Percentiles rank a stretch among this genome's conserved stretches.
These are phyloP conservation scores for Saccharomycopsis vini DNA, from an alignment of 805 yeast species.

Conservation along the genomic window DNA sequence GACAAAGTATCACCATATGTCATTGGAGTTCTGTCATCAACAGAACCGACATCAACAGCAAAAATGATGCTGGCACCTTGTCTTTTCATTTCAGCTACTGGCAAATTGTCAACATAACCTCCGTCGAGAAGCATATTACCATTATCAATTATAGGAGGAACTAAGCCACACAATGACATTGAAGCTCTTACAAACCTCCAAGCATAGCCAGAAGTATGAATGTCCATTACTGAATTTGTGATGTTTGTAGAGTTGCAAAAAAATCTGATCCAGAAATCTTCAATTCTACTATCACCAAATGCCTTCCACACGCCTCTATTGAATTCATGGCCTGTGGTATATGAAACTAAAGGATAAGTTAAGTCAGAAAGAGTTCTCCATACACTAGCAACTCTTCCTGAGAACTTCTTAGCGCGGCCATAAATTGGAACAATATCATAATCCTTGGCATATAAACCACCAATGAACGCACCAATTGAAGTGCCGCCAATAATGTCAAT, in stretches of 20 bases:
- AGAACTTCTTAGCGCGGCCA: slow-evolving; percentile 81
- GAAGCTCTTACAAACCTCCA: slow-evolving; percentile 96
- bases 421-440: slow-evolving; percentile 85
- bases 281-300: slow-evolving; percentile 85
- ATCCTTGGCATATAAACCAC: slow-evolving; percentile 90
- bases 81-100: slow-evolving; percentile 85
- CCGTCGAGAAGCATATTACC: slow-evolving; percentile 95
- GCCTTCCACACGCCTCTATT: slow-evolving; percentile 97
- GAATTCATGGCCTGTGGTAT: slow-evolving; percentile 95
- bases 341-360: slow-evolving; percentile 89
- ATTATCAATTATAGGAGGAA: slow-evolving; percentile 79
- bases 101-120: slow-evolving; percentile 88
- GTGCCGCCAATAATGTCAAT: slow-evolving; percentile 94
- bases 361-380: slow-evolving; percentile 83
- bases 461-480: slow-evolving; percentile 91
- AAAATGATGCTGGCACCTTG: slow-evolving; percentile 80
- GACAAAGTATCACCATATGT: slow-evolving; percentile 86
- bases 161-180: slow-evolving; percentile 89
- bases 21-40: slow-evolving; percentile 86
- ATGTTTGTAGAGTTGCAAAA: slow-evolving; percentile 90
- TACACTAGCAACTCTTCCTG: slow-evolving; percentile 68
- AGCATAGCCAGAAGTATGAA: slow-evolving; percentile 85
- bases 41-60: slow-evolving; percentile 95
- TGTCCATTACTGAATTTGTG: slow-evolving; percentile 90
- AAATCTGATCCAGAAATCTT: slow-evolving; percentile 89